Evolutionary conservation across 306 rosid genomes (phyloP).

Genomic region (Begonia fuchsioides): DNA sequence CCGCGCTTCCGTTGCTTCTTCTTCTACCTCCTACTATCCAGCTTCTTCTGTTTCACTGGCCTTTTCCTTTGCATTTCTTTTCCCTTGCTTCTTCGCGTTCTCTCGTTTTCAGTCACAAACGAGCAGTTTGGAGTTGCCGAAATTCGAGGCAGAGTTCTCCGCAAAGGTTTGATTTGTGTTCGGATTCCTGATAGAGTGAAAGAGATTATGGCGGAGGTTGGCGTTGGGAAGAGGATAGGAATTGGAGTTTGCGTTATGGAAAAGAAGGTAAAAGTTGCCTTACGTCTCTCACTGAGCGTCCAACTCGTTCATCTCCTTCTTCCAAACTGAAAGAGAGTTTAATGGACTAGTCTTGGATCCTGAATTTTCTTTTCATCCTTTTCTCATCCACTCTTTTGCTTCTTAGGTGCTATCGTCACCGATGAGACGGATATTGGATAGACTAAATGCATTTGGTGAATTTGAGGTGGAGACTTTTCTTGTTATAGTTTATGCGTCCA

Average conservation of each 20-base stretch:
- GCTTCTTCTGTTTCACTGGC: too few species aligned
- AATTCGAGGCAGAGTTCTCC: too few species aligned
- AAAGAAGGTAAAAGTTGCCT: conserved; percentile 99
- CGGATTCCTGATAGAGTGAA: conserved; percentile 10
- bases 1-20: too few species aligned
- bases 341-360: conserved; percentile 9
- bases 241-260: conserved; percentile 97
- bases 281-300: conserved; percentile 37
- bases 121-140: too few species aligned
- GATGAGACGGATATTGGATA: conserved; percentile 79
- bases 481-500: conserved; percentile 2
- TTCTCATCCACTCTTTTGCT: conserved; percentile 9
- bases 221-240: conserved; percentile 32
- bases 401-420: conserved; percentile 77
- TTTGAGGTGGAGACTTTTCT: conserved; percentile 45
- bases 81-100: too few species aligned
- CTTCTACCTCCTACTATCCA: too few species aligned
- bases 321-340: conserved; percentile 7
- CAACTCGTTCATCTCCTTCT: conserved; percentile 12
- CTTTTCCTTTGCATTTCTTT: too few species aligned
- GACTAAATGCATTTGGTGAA: conserved; percentile 85
- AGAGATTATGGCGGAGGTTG: conserved; percentile 17
- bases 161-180: conserved; percentile 6
- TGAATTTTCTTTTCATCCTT: conserved; percentile 10
- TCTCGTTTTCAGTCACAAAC: conserved; percentile 1